Percentiles rank a stretch among this genome's conserved stretches.
phyloP scores from a whole-genome alignment of 2,329 filamentous ascomycete species.

The Mariannaea sp. region DNA sequence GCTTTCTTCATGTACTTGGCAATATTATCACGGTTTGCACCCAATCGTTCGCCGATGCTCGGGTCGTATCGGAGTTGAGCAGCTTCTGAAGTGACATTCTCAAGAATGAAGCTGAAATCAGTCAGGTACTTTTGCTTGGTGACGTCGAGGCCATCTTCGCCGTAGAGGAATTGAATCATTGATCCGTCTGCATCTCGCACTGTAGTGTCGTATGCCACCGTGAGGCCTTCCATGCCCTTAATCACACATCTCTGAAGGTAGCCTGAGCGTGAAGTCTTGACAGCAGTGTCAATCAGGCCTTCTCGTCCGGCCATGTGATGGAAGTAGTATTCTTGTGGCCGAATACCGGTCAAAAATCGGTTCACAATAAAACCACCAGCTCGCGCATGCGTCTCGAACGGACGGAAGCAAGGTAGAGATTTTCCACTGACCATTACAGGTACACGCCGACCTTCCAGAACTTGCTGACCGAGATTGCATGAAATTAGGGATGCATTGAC shows the following conservation, averaged over 20 bases:
- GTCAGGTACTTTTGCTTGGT: constrained; percentile 91
- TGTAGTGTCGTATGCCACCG: constrained; percentile 90
- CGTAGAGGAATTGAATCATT: constrained; percentile 93
- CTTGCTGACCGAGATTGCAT: constrained; percentile 95
- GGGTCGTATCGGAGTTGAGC: constrained; percentile 73
- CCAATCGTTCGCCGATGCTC: constrained; percentile 51
- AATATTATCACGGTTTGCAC: constrained; percentile 61
- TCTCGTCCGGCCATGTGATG: constrained; percentile 99
- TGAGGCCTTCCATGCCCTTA: constrained; percentile 96
- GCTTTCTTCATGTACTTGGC: constrained; percentile 82
- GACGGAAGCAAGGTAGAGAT: constrained; percentile 89
- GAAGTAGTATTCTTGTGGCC: constrained; percentile 98
- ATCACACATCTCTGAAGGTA: constrained; percentile 97
- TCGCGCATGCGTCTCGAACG: constrained; percentile 85
- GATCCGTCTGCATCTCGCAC: constrained; percentile 94
- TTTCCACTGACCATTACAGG: constrained; percentile 98
- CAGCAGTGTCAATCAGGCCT: constrained; percentile 97
- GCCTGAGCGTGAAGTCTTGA: constrained; percentile 96
- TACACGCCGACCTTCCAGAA: constrained; percentile 91
- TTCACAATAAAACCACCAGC: constrained; percentile 94
- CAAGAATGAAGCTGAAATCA: constrained; percentile 87
- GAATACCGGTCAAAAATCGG: constrained; percentile 96
- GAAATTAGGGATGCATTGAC: constrained; percentile 98
- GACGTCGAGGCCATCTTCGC: constrained; percentile 93
- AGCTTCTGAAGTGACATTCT: constrained; percentile 82